Conservation (phyloP, 139 green algal genomes). For the Closterium sp. region DNA sequence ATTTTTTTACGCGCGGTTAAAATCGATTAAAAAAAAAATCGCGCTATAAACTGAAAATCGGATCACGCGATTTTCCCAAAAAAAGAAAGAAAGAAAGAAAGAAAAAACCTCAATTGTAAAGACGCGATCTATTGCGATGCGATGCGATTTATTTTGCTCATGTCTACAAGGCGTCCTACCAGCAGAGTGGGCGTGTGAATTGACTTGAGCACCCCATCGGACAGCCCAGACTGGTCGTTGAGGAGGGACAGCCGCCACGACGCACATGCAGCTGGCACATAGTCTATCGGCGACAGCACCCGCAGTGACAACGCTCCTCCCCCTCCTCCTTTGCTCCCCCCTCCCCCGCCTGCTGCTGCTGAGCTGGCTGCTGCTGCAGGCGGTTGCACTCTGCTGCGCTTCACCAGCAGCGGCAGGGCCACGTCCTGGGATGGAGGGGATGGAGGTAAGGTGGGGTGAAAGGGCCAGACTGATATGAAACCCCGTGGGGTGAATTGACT, state of each 20-base stretch:
- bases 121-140: no score
- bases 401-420: conserved; percentile 70
- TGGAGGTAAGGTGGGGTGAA: background rate
- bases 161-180: background rate
- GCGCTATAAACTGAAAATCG: no score
- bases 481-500: no score
- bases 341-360: background rate
- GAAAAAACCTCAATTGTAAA: no score
- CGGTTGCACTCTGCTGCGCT: conserved; percentile 57
- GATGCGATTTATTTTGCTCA: no score
- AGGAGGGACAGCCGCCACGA: conserved; percentile 26
- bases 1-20: no score
- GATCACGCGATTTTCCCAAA: no score
- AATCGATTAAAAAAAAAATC: no score
- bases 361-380: background rate
- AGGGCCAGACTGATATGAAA: no score
- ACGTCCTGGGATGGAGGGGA: conserved; percentile 56
- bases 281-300: conserved; percentile 33
- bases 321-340: background rate
- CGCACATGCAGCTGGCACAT: conserved; percentile 33
- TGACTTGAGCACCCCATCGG: background rate
- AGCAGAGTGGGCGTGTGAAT: conserved; percentile 18
- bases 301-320: background rate
- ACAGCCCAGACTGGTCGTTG: conserved; percentile 28
- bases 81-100: no score